These are phyloP conservation scores for Malus fusca DNA, from an alignment of 306 rosid genomes.

Conservation along the genomic window DNA sequence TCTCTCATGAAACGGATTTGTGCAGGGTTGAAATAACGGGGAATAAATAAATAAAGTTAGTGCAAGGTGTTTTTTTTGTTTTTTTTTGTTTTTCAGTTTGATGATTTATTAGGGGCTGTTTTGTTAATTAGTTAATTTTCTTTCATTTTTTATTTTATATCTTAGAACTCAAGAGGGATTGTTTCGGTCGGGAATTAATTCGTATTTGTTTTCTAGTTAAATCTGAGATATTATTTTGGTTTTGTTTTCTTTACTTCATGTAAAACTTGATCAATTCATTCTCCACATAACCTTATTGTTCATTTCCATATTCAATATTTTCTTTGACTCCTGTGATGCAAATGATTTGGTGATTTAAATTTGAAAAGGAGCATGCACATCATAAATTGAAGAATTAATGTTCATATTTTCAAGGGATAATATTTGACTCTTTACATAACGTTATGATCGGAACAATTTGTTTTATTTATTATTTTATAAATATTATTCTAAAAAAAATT, in stretches of 20 bases:
- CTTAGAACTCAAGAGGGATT: not conserved
- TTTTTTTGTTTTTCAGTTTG: not conserved
- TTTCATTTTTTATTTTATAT: not conserved
- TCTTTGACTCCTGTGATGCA: not conserved
- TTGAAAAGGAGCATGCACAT: not conserved
- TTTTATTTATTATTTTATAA: too few species aligned
- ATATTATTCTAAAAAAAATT: too few species aligned
- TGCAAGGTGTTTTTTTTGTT: not conserved
- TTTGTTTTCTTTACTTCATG: not conserved
- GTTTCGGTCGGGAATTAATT: not conserved
- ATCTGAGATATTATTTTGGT: not conserved
- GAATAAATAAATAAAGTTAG: not conserved
- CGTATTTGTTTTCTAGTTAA: not conserved
- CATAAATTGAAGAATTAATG: too few species aligned
- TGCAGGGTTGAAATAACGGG: not conserved
- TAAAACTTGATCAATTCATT: not conserved
- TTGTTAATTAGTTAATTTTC: not conserved
- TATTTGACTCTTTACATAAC: too few species aligned
- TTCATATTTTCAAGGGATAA: too few species aligned
- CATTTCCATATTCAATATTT: not conserved
- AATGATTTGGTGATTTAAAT: not conserved
- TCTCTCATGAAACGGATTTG: conserved; percentile 10
- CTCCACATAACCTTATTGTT: not conserved
- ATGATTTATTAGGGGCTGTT: not conserved
- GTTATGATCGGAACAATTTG: too few species aligned